Conservation (phyloP, 2,329 filamentous ascomycete genomes). For the Sporothrix humicola region DNA sequence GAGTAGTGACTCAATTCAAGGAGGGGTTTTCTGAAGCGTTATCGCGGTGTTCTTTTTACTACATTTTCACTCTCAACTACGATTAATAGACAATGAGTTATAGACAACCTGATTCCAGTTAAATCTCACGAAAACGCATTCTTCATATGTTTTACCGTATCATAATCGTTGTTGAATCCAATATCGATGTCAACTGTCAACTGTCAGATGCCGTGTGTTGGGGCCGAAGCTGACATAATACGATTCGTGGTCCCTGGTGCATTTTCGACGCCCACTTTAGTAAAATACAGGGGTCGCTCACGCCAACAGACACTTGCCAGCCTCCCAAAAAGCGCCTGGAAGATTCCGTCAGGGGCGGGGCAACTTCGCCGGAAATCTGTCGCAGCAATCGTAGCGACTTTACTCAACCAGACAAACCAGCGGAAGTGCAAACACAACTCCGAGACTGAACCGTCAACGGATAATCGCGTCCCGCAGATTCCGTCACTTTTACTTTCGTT, state of each 20-base stretch:
- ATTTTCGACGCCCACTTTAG: too few species aligned
- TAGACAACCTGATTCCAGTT: too few species aligned
- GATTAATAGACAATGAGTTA: too few species aligned
- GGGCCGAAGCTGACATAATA: conserved; percentile 7
- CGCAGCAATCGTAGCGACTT: conserved; percentile 19
- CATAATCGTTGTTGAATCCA: not conserved
- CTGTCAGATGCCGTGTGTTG: not conserved
- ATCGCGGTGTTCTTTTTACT: too few species aligned
- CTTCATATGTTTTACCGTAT: not conserved
- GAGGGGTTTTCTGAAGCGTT: too few species aligned
- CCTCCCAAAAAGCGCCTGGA: not conserved
- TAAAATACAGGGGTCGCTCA: conserved; percentile 6
- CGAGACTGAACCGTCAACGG: conserved; percentile 5
- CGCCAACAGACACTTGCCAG: not conserved
- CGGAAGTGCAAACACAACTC: not conserved
- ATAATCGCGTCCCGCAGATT: conserved; percentile 27
- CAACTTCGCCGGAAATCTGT: conserved; percentile 16
- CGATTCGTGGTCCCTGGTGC: too few species aligned
- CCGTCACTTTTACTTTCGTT: not conserved
- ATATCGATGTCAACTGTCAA: not conserved
- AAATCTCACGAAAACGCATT: too few species aligned
- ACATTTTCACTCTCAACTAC: too few species aligned
- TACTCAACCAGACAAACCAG: not conserved
- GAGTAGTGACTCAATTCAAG: too few species aligned
- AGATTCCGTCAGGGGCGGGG: conserved; percentile 11